Base-by-base conservation (phyloP, 2,329 filamentous ascomycete genomes). In the Elsinoe necatrix region DNA sequence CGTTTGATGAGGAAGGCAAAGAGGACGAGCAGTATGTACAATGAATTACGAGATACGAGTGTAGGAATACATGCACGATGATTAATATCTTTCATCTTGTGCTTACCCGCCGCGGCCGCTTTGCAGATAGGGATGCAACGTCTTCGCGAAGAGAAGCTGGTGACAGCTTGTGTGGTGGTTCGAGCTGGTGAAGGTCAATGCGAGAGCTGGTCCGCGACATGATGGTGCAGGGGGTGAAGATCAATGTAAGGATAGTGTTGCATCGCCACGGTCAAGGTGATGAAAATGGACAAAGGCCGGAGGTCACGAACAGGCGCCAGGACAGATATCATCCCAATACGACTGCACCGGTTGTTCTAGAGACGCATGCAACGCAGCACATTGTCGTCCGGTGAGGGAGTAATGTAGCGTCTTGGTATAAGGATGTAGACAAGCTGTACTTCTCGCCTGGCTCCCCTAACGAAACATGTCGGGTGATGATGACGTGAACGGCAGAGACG, bases 21-120 rank as follows among this genome's bases (percentile, higher is more conserved):
- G 14, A 29, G 27, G 27, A 29, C 27, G 9, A 45, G 25, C 41
- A 14, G 41, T 45, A 23, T 27, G 23, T 45, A 45, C 20, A 45
- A 45, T 45, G 41, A 45, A 8, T 25, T 20, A 45, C n/a, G 41
- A 45, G 41, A 45, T 45, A 45, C 21, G 41, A 45, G 21, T 45
- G 41, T 45, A 45, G 41, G 41, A 42, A 45, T 45, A 45, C 18
- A 25, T 25, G 41, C 16, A 18, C 21, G 18, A 9, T 37, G 34
- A 3, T 14, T 4, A 37, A 37, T 14, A 37, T 37, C 27, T 29
- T 29, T n/a, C n/a, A n/a, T n/a, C n/a, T n/a, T n/a, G n/a, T n/a
- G n/a, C n/a, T n/a, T n/a, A n/a, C n/a, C n/a, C n/a, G n/a, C n/a
- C n/a, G n/a, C n/a, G n/a, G n/a, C n/a, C n/a, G n/a, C n/a, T n/a